Evolutionary conservation across 176 grass and related monocot species (phyloP), one percentile per base, ranked within the genome.

Genomic region (Themeda triandra): DNA sequence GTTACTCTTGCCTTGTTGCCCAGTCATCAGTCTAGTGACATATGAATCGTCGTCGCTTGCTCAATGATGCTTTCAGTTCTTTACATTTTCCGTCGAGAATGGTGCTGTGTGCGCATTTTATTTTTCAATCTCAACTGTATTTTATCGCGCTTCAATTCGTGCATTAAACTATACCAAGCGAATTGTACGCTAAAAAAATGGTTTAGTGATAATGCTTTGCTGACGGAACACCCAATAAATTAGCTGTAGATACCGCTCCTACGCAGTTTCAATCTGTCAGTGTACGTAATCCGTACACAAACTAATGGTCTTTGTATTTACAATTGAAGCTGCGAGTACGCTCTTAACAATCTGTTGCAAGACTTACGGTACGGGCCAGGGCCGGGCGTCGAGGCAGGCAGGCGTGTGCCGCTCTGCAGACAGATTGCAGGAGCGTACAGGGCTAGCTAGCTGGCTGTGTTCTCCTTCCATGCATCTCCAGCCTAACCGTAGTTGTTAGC

Each of bases 11-110:
- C 35, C 7, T 67, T 25, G 63, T 76, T 75, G 53, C 13, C 68
- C 39, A 39, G 87, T 3, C 5, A 8, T 3, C 7, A 13, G 82
- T 69, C 42, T 33, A 63, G 12, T 39, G 69, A 85, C 67, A 41
- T 66, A 69, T 19, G 39, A 51, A 18, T 13, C 5, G 3, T 77
- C 30, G 23, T 46, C 5, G 28, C 23, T 45, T 60, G 45, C 27
- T 80, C 73, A 7, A 66, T 73, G 42, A 67, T 58, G 87, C 67
- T 82, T 44, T 46, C n/a, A 17, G 35, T 79, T 77, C 27, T 82
- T 78, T 66, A 70, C 21, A 48, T 56, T 81, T 81, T 18, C 32
- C 46, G 32, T 70, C 14, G 13, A 58, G 32, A 40, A 56, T 4
- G 21, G 8, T 9, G 14, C 17, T 37, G 8, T 36, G 13, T 17